Conservation (phyloP, 176 grass and related monocot species). For the Musa beccarii region DNA sequence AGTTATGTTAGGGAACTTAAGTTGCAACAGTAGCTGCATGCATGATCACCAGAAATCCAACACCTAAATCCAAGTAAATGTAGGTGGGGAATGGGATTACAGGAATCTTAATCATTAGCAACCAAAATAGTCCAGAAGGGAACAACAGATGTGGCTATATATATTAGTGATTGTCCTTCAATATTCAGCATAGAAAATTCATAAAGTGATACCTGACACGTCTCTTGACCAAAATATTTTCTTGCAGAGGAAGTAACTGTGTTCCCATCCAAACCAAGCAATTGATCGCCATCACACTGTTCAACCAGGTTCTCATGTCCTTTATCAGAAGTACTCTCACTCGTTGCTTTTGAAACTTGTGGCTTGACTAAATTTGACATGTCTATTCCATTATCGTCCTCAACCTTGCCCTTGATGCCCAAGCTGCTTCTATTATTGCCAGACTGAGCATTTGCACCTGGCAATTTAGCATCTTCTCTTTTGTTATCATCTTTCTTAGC, state of each 20-base stretch:
- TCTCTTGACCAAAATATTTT: neutral
- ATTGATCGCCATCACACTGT: neutral
- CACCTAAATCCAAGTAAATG: neutral
- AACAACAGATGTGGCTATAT: neutral
- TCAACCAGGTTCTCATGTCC: neutral
- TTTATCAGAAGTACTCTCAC: neutral
- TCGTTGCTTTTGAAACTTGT: neutral
- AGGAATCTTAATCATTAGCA: neutral
- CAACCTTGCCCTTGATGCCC: neutral
- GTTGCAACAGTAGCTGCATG: too few relatives aligned
- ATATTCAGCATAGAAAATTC: neutral
- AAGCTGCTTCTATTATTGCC: constrained; percentile 11
- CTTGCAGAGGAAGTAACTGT: neutral
- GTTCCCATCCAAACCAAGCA: neutral
- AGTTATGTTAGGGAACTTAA: too few relatives aligned
- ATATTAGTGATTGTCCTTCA: neutral
- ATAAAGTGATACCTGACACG: neutral
- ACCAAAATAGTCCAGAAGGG: neutral
- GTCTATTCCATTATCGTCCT: neutral
- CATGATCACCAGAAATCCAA: neutral
- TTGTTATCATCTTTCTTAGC: constrained; percentile 36
- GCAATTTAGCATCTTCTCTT: constrained; percentile 25
- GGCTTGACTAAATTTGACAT: neutral
- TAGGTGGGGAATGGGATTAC: neutral
- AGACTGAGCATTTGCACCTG: constrained; percentile 5